These are phyloP conservation scores for Calendula officinalis DNA, from an alignment of 129 eudicot species.

Conservation along the genomic window DNA sequence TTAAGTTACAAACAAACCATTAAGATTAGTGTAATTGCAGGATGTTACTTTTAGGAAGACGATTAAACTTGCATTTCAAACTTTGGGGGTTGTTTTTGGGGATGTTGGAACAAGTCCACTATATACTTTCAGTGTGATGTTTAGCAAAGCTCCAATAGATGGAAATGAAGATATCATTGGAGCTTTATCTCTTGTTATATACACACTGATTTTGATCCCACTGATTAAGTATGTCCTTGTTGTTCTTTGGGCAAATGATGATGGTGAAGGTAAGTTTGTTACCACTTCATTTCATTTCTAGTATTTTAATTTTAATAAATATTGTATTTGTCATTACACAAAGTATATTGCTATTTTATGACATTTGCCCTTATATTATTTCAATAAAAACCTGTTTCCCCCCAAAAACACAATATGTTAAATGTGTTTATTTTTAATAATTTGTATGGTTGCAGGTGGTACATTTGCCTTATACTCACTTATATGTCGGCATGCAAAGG, in stretches of 20 bases:
- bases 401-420: neutral
- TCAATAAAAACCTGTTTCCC: too few species aligned
- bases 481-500: constrained; percentile 95
- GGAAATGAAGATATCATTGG: constrained; percentile 90
- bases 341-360: neutral
- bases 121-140: constrained; percentile 92
- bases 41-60: constrained; percentile 54
- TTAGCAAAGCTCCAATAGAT: constrained; percentile 81
- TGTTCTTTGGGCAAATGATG: constrained; percentile 93
- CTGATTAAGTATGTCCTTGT: constrained; percentile 73
- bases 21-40: constrained; percentile 41
- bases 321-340: constrained; percentile 4
- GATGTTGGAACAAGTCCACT: constrained; percentile 96
- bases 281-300: neutral
- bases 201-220: constrained; percentile 75
- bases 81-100: constrained; percentile 96
- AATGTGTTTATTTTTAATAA: neutral
- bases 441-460: constrained; percentile 63
- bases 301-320: neutral
- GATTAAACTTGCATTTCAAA: constrained; percentile 66
- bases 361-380: too few species aligned
- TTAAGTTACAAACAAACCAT: neutral
- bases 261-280: constrained; percentile 75
- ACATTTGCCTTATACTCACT: constrained; percentile 94
- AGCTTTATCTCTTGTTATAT: constrained; percentile 88